Evolutionary conservation across 331 rosid species (phyloP).

Genomic region (Cydonia oblonga): DNA sequence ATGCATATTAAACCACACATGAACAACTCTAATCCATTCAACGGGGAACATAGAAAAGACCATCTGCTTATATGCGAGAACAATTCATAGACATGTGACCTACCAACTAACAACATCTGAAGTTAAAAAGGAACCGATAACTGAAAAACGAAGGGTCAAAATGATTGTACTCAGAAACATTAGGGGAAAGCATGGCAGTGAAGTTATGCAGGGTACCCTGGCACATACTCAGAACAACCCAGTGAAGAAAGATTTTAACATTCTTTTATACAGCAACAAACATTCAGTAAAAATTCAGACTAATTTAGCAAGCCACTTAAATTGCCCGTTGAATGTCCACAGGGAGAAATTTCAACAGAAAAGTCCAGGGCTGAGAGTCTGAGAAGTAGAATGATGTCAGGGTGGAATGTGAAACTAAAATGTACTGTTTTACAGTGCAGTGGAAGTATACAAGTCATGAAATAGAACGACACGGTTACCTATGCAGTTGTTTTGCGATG

Average conservation of each 20-base stretch:
- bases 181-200: not conserved
- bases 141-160: not conserved
- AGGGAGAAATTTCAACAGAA: not conserved
- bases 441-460: not conserved
- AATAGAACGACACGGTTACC: conserved; percentile 28
- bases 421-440: not conserved
- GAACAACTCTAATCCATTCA: conserved; percentile 6
- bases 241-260: not conserved
- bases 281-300: not conserved
- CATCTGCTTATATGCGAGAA: not conserved
- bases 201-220: not conserved
- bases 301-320: not conserved
- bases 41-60: not conserved
- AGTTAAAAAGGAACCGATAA: not conserved
- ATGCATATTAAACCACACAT: conserved; percentile 6
- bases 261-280: not conserved
- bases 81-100: not conserved
- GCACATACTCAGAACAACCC: not conserved
- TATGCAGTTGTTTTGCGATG: conserved; percentile 84
- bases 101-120: not conserved
- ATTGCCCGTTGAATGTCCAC: not conserved
- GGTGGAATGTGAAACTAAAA: not conserved
- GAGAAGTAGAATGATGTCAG: not conserved
- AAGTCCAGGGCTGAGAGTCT: not conserved
- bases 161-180: not conserved